These are phyloP conservation scores for Alternaria rosae DNA, from an alignment of 2,329 filamentous ascomycete species.

Conservation along the genomic window DNA sequence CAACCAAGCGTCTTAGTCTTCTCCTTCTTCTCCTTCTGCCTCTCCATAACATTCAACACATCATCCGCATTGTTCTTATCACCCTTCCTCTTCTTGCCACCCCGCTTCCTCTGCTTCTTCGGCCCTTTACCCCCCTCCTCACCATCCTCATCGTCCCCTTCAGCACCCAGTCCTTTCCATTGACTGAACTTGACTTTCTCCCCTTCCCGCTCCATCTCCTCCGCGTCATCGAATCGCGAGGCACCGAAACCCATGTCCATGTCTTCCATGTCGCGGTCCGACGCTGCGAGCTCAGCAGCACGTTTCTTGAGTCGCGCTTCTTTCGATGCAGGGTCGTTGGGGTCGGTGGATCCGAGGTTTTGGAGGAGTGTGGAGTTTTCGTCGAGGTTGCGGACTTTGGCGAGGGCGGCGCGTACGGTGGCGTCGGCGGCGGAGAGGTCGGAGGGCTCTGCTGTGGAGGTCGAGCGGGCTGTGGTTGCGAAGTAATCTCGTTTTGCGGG, in stretches of 20 bases:
- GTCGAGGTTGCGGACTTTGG: slow-evolving; percentile 71
- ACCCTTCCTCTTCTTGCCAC: slow-evolving; percentile 77
- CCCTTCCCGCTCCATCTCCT: slow-evolving; percentile 71
- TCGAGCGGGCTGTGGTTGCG: slow-evolving; percentile 16
- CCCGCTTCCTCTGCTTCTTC: slow-evolving; percentile 73
- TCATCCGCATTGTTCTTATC: slow-evolving; percentile 80
- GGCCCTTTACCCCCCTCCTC: slow-evolving; percentile 55
- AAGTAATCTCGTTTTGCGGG: slow-evolving; percentile 34
- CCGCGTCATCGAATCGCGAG: slow-evolving; percentile 85
- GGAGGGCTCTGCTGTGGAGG: slow-evolving; percentile 43
- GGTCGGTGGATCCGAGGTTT: slow-evolving; percentile 27
- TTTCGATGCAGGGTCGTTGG: slow-evolving; percentile 56
- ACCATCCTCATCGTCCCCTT: slow-evolving; percentile 58
- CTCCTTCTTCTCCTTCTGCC: slow-evolving; percentile 54
- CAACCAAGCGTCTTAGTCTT: slow-evolving; percentile 30
- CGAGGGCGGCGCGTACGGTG: slow-evolving; percentile 81
- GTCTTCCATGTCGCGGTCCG: slow-evolving; percentile 84
- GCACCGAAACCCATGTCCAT: slow-evolving; percentile 95
- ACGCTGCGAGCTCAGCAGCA: slow-evolving; percentile 71
- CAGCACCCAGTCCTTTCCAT: slow-evolving; percentile 64
- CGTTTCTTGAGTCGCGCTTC: slow-evolving; percentile 70
- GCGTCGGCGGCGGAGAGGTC: slow-evolving; percentile 67
- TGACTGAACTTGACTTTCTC: slow-evolving; percentile 71
- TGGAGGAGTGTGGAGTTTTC: slow-evolving; percentile 55
- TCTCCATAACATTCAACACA: slow-evolving; percentile 80